A percentile compares a stretch with the other conserved stretches of the same genome.
Conservation (phyloP, 768 basidiomycete species). For the Inosperma sp. region DNA sequence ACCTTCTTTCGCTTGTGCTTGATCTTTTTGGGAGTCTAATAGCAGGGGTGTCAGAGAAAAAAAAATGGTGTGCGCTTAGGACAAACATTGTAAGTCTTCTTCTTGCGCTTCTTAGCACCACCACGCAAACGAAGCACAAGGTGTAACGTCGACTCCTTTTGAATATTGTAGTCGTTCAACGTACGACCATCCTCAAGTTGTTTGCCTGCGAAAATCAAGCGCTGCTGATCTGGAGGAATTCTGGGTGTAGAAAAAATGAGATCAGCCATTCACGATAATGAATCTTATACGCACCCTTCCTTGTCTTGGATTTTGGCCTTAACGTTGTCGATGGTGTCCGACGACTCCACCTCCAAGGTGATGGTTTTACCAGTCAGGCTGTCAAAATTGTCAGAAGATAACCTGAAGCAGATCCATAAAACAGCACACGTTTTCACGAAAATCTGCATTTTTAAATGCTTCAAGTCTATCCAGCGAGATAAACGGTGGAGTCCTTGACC, state of each 20-base stretch:
- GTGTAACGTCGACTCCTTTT: conserved; percentile 99
- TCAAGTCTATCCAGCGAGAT: conserved; percentile 84
- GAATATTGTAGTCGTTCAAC: conserved; percentile 94
- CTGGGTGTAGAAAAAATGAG: conserved; percentile 31
- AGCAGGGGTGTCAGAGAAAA: conserved; percentile 9
- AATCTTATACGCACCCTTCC: conserved; percentile 62
- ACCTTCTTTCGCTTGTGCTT: conserved; percentile 99
- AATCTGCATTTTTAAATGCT: conserved; percentile 87
- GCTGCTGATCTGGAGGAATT: conserved; percentile 92
- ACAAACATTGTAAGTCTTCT: conserved; percentile 96
- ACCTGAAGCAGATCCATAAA: background rate
- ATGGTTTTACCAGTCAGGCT: conserved; percentile 99
- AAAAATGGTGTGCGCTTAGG: background rate
- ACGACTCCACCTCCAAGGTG: conserved; percentile 96
- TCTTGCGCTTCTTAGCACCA: conserved; percentile 99
- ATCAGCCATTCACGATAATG: conserved; percentile 7
- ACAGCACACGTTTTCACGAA: conserved; percentile 89
- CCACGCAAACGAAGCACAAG: conserved; percentile 96
- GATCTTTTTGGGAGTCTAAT: conserved; percentile 95
- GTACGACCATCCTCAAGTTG: conserved; percentile 99
- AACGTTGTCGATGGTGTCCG: conserved; percentile 97
- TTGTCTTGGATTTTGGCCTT: conserved; percentile 98
- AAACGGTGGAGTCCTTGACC: conserved; percentile 92
- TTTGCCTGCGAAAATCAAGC: conserved; percentile 98
- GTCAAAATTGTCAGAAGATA: conserved; percentile 14